Evolutionary conservation across 176 grass and related monocot species (phyloP), one percentile per base, ranked within the genome.

Genomic region (Tillandsia leiboldiana): DNA sequence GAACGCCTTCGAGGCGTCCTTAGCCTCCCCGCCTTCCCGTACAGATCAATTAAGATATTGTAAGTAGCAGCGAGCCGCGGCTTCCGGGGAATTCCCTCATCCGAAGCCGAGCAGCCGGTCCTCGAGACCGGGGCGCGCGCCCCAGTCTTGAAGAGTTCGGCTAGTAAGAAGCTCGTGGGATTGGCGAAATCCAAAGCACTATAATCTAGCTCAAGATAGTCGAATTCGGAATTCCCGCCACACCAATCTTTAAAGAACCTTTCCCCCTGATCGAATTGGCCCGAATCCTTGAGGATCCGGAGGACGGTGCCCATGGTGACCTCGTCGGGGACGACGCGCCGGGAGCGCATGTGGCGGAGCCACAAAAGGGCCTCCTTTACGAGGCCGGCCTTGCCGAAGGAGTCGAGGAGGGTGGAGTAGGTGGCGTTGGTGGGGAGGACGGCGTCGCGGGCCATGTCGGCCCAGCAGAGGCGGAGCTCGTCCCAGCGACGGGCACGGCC

Each of bases 271-370:
- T 58, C 26, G 69, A 84, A 74, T 65, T 73, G 69, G 49, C 78
- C 79, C 15, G 68, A 64, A 64, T 84, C 85, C 81, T 91, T 91
- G 29, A 87, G 79, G 62, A 91, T 73, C 53, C 84, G 79, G 47
- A 82, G 83, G 49, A 91, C 81, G 17, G 88, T 91, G 72, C 66
- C 84, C 84, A 87, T 84, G 73, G 81, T 84, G 42, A 91, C 76
- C 70, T 91, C 88, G 15, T 91, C 88, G 0, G 84, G 82, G 23
- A 50, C 10, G 50, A 91, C 62, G 1, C 84, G 75, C 17, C 76
- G 66, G 9, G 88, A 24, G 29, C 15, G 76, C 88, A 91, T 91
- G 84, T 87, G 78, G 2, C 67, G 56, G 48, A 91, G 88, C 70
- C 86, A 77, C 18, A 91, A 71, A 64, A 91, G 84, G 51, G 84